Percentiles rank a stretch among this genome's conserved stretches.
phyloP scores from a whole-genome alignment of 2,329 filamentous ascomycete species.

The Aureobasidium subglaciale region DNA sequence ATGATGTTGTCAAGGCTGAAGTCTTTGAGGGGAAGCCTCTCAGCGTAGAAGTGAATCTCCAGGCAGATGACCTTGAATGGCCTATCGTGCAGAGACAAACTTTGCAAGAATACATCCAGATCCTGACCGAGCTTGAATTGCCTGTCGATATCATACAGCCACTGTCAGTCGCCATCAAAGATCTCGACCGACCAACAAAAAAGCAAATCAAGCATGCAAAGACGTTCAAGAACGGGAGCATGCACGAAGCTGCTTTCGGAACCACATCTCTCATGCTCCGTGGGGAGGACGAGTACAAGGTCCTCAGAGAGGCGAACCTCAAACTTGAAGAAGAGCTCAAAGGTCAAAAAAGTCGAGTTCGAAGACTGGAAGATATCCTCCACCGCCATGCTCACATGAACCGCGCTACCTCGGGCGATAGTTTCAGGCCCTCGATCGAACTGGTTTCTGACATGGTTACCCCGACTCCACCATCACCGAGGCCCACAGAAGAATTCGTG shows the following conservation, averaged over 20 bases:
- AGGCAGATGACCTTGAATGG: constrained; percentile 74
- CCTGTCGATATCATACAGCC: constrained; percentile 63
- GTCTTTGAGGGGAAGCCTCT: constrained; percentile 61
- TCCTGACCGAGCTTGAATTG: constrained; percentile 57
- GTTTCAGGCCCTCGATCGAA: constrained; percentile 21
- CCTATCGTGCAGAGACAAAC: constrained; percentile 69
- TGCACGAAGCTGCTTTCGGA: constrained; percentile 85
- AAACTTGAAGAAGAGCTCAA: constrained; percentile 58
- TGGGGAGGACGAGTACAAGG: constrained; percentile 72
- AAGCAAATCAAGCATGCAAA: constrained; percentile 82
- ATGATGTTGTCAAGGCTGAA: constrained; percentile 63
- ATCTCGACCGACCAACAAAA: constrained; percentile 73
- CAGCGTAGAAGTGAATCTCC: constrained; percentile 77
- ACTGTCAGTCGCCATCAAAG: constrained; percentile 66
- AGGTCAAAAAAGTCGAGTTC: constrained; percentile 84
- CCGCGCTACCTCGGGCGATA: constrained; percentile 35
- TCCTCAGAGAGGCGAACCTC: constrained; percentile 46
- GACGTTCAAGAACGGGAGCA: constrained; percentile 92
- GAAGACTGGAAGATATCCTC: constrained; percentile 83
- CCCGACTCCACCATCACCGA: constrained; percentile 25
- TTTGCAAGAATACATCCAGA: constrained; percentile 64
- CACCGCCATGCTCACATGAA: constrained; percentile 66
- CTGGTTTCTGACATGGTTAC: constrained; percentile 13
- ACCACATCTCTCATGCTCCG: constrained; percentile 76
- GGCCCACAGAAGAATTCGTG: constrained; percentile 40